Evolutionary conservation across 108 stramenopile species (phyloP).

Genomic region (Parietichytrium sp.): DNA sequence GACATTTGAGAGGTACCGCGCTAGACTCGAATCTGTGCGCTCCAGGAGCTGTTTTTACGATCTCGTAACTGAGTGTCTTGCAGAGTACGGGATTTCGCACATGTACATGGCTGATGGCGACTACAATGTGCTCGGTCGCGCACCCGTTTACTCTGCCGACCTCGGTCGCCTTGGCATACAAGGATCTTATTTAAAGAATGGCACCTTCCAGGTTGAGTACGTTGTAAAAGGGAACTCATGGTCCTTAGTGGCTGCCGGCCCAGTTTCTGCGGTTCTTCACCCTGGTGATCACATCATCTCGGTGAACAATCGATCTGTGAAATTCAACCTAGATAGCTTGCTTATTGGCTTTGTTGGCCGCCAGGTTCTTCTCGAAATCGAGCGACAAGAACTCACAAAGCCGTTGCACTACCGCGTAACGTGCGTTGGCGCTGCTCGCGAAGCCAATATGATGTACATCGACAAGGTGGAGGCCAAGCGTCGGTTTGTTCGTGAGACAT

Average conservation of each 20-base stretch:
- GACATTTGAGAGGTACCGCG: not conserved
- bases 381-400: not conserved
- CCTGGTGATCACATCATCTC: not conserved
- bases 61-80: not conserved
- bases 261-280: not conserved
- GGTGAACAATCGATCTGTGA: not conserved
- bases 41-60: not conserved
- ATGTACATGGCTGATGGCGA: not conserved
- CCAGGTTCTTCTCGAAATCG: not conserved
- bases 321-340: not conserved
- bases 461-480: not conserved
- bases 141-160: not conserved
- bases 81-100: slow-evolving; percentile 18
- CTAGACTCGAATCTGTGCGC: not conserved
- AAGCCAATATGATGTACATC: not conserved
- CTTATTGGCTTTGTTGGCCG: not conserved
- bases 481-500: not conserved
- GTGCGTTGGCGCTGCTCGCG: not conserved
- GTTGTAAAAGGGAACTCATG: not conserved
- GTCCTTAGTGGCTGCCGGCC: not conserved
- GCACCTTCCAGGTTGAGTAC: not conserved
- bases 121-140: not conserved
- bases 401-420: not conserved
- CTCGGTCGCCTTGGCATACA: not conserved
- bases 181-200: not conserved